Evolutionary conservation across 257 asterid species (phyloP).

Genomic region (Solanum okadae): DNA sequence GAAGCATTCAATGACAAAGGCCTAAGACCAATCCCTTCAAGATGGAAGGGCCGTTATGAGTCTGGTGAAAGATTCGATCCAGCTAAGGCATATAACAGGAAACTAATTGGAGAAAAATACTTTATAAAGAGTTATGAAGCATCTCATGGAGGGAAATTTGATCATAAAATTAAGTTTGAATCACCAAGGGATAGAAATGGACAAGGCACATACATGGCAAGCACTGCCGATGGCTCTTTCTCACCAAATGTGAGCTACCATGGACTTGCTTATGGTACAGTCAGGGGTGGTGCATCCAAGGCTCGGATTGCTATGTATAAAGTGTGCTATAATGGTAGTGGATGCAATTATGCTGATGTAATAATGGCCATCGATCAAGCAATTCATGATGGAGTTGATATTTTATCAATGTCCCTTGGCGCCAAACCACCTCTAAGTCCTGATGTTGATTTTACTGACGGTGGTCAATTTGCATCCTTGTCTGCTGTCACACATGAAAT

Average conservation of each 20-base stretch:
- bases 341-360: not conserved
- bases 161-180: not conserved
- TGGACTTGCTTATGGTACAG: conserved; percentile 23
- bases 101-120: conserved; percentile 37
- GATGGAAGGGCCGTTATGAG: conserved; percentile 31
- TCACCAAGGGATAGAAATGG: conserved; percentile 22
- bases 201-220: conserved; percentile 24
- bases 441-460: not conserved
- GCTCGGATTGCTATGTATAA: conserved; percentile 35
- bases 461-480: conserved; percentile 16
- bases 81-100: conserved; percentile 17
- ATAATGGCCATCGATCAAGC: conserved; percentile 32
- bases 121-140: conserved; percentile 13
- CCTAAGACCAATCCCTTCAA: conserved; percentile 32
- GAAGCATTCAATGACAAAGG: conserved; percentile 18
- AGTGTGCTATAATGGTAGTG: not conserved
- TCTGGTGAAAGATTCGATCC: conserved; percentile 12
- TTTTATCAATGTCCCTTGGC: conserved; percentile 24
- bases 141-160: not conserved
- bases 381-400: conserved; percentile 33
- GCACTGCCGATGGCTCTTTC: conserved; percentile 14
- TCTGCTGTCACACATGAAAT: conserved; percentile 27
- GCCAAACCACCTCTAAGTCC: not conserved
- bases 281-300: conserved; percentile 32
- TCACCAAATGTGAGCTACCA: not conserved